These are phyloP conservation scores for Raddia guianensis DNA, from an alignment of 176 grass and related monocot genomes.

Conservation along the genomic window DNA sequence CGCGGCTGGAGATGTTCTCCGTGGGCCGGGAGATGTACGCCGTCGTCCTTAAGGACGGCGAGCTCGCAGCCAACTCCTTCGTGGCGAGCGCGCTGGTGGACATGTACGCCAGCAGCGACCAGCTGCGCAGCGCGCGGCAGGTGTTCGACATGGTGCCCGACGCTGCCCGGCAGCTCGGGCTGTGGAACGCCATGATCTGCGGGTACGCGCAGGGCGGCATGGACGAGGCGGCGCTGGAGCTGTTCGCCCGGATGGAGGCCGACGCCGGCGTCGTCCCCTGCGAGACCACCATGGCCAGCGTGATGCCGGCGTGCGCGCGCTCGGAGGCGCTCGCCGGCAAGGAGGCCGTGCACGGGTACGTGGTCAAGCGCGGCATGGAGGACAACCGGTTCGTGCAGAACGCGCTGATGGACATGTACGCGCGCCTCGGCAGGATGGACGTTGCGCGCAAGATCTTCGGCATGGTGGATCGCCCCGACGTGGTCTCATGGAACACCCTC, in stretches of 20 bases:
- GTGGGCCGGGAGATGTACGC: constrained; percentile 73
- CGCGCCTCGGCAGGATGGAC: constrained; percentile 71
- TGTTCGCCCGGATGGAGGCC: constrained; percentile 71
- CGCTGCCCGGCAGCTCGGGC: constrained; percentile 48
- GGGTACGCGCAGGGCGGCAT: constrained; percentile 80
- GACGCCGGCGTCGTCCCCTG: constrained; percentile 62
- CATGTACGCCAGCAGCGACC: constrained; percentile 81
- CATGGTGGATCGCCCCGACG: constrained; percentile 55
- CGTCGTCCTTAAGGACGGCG: constrained; percentile 53
- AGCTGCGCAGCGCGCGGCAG: constrained; percentile 41
- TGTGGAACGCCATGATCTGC: constrained; percentile 97
- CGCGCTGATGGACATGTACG: constrained; percentile 97
- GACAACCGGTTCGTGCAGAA: constrained; percentile 90
- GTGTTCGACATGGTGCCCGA: constrained; percentile 61
- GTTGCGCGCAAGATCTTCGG: constrained; percentile 66
- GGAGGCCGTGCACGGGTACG: constrained; percentile 86
- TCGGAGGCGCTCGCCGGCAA: constrained; percentile 66
- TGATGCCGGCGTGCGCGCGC: constrained; percentile 70
- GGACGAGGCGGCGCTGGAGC: constrained; percentile 65
- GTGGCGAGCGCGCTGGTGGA: constrained; percentile 85
- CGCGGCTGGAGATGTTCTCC: constrained; percentile 54
- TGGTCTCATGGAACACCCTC: constrained; percentile 93
- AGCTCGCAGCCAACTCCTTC: constrained; percentile 72
- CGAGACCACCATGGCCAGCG: constrained; percentile 82
- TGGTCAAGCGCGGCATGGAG: constrained; percentile 75